Base-by-base conservation (phyloP, 129 eudicot genomes). In the Chrysanthemum makinoi region DNA sequence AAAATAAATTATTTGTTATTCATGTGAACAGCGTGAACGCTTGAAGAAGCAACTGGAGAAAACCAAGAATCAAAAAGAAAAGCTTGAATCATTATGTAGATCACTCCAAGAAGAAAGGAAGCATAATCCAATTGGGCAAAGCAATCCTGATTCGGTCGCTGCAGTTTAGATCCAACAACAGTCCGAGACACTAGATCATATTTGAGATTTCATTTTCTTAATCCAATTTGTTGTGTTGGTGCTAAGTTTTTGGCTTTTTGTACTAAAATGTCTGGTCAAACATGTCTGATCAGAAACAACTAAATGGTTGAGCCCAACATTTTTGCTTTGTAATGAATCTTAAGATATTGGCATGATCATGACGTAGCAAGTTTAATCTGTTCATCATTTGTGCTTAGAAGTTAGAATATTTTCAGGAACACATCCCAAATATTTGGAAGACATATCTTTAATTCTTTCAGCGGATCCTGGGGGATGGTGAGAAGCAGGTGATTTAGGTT, bases 31-130 rank as follows among this genome's bases (percentile, higher is more conserved):
- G 99, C 97, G 97, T 15, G 99, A 90, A 77, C 82, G 81, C 79
- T 64, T 90, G 81, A 94, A 94, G 84, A 94, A 94, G 73, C 99
- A 90, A 69, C 80, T 90, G 78, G 97, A 94, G 82, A 94, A 84
- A 83, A 86, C 88, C 22, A 82, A 80, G 79, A 94, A 94, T 66
- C 94, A 94, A 35, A 94, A 90, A 73, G 99, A 90, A 75, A 94
- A 84, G 75, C 96, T 94, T 46, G 97, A 94, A 77, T 88, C 97
- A 0, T 47, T 94, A 56, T 94, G 99, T 66, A 81, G 99, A 35
- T 89, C 93, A 17, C 96, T 94, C 72, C 97, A 94, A 82, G 93
- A 95, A 44, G 98, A 89, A 67, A 78, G 99, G 75, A 94, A 90
- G 79, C 88, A 84, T 69, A 82, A 61, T 81, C 69, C 87, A 26